These are phyloP conservation scores for Serendipita sp. DNA, from an alignment of 768 basidiomycete species.

Conservation along the genomic window DNA sequence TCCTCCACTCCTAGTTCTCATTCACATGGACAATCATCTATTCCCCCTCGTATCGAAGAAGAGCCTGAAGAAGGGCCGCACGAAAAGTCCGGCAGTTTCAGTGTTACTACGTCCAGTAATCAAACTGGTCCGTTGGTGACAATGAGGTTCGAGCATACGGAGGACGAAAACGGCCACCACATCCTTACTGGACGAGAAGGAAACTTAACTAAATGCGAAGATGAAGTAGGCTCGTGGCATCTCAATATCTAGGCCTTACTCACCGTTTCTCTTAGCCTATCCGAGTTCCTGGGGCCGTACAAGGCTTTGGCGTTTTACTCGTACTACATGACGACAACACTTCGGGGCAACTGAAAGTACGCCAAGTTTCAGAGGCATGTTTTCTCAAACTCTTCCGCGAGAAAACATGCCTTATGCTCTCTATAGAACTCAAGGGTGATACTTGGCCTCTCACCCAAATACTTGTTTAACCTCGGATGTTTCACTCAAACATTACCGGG, in stretches of 20 bases:
- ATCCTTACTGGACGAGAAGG: slow-evolving; percentile 57
- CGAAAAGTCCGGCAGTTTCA: not conserved
- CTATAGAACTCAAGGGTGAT: slow-evolving; percentile 53
- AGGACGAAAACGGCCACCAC: slow-evolving; percentile 52
- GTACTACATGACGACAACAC: slow-evolving; percentile 47
- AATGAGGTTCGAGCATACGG: slow-evolving; percentile 45
- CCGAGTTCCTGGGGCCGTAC: slow-evolving; percentile 62
- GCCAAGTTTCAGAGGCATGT: slow-evolving; percentile 65
- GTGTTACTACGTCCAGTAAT: not conserved
- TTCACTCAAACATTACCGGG: slow-evolving; percentile 56
- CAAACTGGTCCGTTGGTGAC: slow-evolving; percentile 27
- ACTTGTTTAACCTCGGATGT: slow-evolving; percentile 55
- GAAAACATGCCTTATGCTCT: not conserved
- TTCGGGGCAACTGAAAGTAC: slow-evolving; percentile 36
- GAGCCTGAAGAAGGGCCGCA: not conserved
- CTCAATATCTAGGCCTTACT: not conserved
- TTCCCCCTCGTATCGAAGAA: slow-evolving; percentile 11
- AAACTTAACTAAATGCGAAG: slow-evolving; percentile 47
- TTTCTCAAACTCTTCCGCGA: not conserved
- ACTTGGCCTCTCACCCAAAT: slow-evolving; percentile 54
- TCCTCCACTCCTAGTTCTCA: slow-evolving; percentile 5
- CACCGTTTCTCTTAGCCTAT: slow-evolving; percentile 39
- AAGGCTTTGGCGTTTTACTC: slow-evolving; percentile 69
- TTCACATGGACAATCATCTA: not conserved
- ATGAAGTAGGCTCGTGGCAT: slow-evolving; percentile 34